These are phyloP conservation scores for Geosmithia putterillii DNA, from an alignment of 2,329 filamentous ascomycete genomes.

Conservation along the genomic window DNA sequence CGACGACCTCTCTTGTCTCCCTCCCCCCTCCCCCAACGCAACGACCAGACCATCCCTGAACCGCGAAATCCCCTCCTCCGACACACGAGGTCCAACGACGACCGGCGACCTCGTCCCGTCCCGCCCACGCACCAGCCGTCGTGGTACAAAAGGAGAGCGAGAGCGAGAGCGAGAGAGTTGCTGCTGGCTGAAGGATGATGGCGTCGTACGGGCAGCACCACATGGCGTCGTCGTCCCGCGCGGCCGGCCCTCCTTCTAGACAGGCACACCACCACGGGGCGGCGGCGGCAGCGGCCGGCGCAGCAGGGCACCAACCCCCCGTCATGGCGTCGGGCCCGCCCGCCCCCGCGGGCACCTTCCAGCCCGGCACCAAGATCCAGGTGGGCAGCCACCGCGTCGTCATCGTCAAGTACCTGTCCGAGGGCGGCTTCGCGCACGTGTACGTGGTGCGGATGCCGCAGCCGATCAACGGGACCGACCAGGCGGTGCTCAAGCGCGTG, in stretches of 20 bases:
- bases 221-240: constrained; percentile 13
- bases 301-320: too few species aligned
- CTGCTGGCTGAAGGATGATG: constrained; percentile 11
- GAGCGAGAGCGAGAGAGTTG: not conserved
- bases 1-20: not conserved
- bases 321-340: constrained; percentile 20
- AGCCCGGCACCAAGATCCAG: constrained; percentile 91
- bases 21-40: too few species aligned
- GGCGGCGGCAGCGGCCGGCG: not conserved
- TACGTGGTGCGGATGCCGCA: constrained; percentile 84
- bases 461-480: constrained; percentile 64
- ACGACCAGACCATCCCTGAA: too few species aligned
- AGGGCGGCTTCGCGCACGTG: constrained; percentile 96
- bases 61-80: too few species aligned
- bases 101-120: too few species aligned
- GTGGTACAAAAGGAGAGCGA: not conserved
- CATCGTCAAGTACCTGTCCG: constrained; percentile 94
- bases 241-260: constrained; percentile 2
- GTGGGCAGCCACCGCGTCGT: constrained; percentile 85
- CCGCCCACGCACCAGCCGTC: too few species aligned
- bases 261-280: constrained; percentile 12
- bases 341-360: constrained; percentile 73
- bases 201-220: constrained; percentile 24
- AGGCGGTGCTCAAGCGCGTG: constrained; percentile 84
- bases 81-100: too few species aligned